A percentile compares a stretch with the other conserved stretches of the same genome.
phyloP scores from a whole-genome alignment of 2,329 filamentous ascomycete genomes.

The Fusarium euwallaceae region DNA sequence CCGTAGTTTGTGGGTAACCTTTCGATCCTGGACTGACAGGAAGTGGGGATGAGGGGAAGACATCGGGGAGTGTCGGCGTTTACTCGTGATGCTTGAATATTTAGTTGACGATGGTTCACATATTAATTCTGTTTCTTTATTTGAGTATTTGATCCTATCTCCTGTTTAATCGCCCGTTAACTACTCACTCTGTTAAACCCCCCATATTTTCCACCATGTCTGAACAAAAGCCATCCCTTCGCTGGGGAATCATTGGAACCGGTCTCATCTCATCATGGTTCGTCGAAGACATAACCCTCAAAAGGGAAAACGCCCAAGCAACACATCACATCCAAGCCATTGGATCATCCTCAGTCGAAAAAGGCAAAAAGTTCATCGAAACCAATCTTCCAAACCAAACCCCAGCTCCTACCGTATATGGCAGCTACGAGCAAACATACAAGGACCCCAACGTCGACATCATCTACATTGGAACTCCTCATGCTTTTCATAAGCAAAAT shows the following conservation, averaged over 20 bases:
- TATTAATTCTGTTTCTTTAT: not conserved
- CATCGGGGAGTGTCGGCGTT: slow-evolving; percentile 4
- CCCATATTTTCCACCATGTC: slow-evolving; percentile 2
- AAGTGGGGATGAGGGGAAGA: not conserved
- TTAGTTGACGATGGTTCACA: not conserved
- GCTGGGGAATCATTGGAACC: slow-evolving; percentile 57
- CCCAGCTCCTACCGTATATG: slow-evolving; percentile 51
- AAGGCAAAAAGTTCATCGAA: slow-evolving; percentile 44
- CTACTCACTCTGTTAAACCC: not conserved
- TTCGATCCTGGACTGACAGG: not conserved
- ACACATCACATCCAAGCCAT: slow-evolving; percentile 59
- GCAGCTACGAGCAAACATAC: slow-evolving; percentile 56
- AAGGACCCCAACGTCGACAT: slow-evolving; percentile 58
- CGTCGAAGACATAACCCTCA: slow-evolving; percentile 56
- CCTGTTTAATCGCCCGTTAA: not conserved
- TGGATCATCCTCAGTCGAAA: slow-evolving; percentile 55
- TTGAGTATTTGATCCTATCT: not conserved
- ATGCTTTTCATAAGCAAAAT: slow-evolving; percentile 59
- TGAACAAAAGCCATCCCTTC: slow-evolving; percentile 43
- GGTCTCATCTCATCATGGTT: slow-evolving; percentile 62
- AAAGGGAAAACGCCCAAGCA: slow-evolving; percentile 52
- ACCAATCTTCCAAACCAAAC: slow-evolving; percentile 1
- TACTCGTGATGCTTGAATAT: not conserved
- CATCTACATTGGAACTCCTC: slow-evolving; percentile 61
- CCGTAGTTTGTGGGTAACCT: not conserved